These are phyloP conservation scores for Syzygium jambos DNA, from an alignment of 345 rosid species.

Conservation along the genomic window DNA sequence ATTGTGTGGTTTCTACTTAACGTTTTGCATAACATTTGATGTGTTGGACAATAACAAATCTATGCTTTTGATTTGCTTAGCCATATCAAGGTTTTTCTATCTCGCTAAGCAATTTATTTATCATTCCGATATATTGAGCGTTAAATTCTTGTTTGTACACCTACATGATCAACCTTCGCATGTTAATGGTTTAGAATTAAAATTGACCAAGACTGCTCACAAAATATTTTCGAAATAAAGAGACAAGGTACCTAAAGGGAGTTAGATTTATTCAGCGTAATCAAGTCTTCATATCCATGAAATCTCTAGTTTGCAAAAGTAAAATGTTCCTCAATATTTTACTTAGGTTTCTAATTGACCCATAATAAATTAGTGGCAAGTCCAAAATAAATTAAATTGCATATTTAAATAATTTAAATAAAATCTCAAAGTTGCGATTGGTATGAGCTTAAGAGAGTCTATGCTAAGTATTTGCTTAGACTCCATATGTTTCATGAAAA, in stretches of 20 bases:
- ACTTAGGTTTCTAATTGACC: neutral
- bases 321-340: neutral
- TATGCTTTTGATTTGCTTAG: neutral
- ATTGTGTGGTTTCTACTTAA: neutral
- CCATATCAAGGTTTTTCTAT: neutral
- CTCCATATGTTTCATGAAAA: too few relatives aligned
- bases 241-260: neutral
- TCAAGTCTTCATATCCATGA: neutral
- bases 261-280: neutral
- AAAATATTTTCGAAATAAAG: neutral
- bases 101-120: neutral
- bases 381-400: neutral
- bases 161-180: fast-evolving
- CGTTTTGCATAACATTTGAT: neutral
- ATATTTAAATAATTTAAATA: neutral
- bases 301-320: neutral
- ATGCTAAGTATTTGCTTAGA: neutral
- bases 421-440: neutral
- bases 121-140: neutral
- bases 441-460: neutral
- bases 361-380: neutral
- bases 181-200: neutral
- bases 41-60: neutral
- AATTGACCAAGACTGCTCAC: neutral
- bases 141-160: neutral